Evolutionary conservation across 495 filamentous ascomycete genomes (phyloP).

Genomic region (Cudoniella acicularis): DNA sequence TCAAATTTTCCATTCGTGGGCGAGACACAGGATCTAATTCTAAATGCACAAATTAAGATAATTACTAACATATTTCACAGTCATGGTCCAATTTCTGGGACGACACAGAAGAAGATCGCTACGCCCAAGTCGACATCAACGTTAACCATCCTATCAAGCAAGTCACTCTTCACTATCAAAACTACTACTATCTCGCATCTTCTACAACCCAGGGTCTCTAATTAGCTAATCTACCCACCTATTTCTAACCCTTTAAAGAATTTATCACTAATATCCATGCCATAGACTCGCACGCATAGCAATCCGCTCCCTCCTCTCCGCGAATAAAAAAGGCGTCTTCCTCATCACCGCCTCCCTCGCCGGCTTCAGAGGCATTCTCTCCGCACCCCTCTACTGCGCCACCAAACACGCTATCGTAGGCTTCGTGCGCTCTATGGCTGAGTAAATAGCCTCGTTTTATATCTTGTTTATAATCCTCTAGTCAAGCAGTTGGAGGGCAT

Average conservation of each 20-base stretch:
- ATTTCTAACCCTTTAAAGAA: no score
- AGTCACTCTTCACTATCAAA: no score
- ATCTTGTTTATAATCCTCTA: no score
- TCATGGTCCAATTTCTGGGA: conserved; percentile 29
- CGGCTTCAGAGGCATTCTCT: conserved; percentile 12
- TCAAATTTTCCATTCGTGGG: no score
- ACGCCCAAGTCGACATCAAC: conserved; percentile 28
- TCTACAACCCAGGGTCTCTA: no score
- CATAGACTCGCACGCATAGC: conserved; percentile 36
- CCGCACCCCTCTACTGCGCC: conserved; percentile 31
- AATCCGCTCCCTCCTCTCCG: conserved; percentile 28
- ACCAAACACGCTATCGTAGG: conserved; percentile 35
- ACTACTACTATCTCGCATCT: no score
- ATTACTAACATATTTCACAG: background rate
- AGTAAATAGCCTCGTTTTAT: no score
- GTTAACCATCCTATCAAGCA: conserved; percentile 32
- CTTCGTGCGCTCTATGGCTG: conserved; percentile 31
- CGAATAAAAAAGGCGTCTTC: conserved; percentile 30
- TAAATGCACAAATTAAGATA: background rate
- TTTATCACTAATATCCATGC: no score
- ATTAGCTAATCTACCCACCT: no score
- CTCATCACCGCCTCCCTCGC: conserved; percentile 25
- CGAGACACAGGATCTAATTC: no score
- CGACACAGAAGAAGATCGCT: conserved; percentile 28
- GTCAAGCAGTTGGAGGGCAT: no score